A percentile compares a stretch with the other conserved stretches of the same genome.
Evolutionary conservation across 306 rosid species (phyloP).

Genomic region (Sechiopsis laciniata): DNA sequence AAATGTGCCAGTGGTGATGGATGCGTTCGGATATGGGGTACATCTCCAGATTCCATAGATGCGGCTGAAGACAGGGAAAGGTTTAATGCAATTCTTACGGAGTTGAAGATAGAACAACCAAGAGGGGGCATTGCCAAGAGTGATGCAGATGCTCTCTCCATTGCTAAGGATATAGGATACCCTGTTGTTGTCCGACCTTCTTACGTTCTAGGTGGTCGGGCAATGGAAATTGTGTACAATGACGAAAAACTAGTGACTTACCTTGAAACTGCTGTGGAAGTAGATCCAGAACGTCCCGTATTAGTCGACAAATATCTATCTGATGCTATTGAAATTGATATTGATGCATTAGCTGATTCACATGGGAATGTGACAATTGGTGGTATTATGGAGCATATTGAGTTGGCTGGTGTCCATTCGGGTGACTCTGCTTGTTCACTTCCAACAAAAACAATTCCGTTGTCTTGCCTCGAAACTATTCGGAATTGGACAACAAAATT

Average conservation of each 20-base stretch:
- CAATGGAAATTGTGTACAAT: conserved; percentile 89
- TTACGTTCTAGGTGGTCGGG: conserved; percentile 95
- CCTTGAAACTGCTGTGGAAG: conserved; percentile 90
- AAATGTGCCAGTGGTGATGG: conserved; percentile 61
- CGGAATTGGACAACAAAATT: conserved; percentile 79
- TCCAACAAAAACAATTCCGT: conserved; percentile 71
- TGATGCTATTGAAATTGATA: conserved; percentile 85
- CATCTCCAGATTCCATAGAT: conserved; percentile 92
- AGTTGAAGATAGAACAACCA: conserved; percentile 88
- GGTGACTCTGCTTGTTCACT: conserved; percentile 95
- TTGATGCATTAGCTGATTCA: conserved; percentile 94
- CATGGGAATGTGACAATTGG: conserved; percentile 92
- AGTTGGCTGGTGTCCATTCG: conserved; percentile 97
- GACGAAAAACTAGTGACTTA: conserved; percentile 69
- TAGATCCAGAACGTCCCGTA: conserved; percentile 95
- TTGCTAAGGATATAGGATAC: conserved; percentile 78
- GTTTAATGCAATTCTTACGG: conserved; percentile 71
- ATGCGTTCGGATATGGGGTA: conserved; percentile 83
- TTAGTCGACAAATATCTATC: conserved; percentile 78
- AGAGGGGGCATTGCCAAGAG: conserved; percentile 98
- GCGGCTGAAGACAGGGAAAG: conserved; percentile 95
- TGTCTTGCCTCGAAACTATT: conserved; percentile 67
- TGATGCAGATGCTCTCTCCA: conserved; percentile 72
- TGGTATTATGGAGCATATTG: conserved; percentile 99
- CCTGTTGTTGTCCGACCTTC: conserved; percentile 96